Base-by-base conservation (phyloP, 768 basidiomycete species). In the Terana coerulea region DNA sequence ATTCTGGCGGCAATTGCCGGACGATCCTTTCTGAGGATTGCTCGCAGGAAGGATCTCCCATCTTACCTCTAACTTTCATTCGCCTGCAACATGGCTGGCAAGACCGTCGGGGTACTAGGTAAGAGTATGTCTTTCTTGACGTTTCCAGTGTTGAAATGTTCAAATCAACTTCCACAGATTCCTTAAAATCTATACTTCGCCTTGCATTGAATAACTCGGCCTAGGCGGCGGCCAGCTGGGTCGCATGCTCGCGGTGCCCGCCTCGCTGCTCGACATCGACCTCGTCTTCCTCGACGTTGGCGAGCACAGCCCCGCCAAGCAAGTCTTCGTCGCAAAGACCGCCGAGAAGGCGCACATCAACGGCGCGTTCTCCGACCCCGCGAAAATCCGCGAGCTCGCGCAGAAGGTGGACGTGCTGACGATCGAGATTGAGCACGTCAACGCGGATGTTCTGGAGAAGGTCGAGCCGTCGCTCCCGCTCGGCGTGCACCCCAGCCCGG, bases 351-450 rank as follows among this genome's bases (percentile, higher is more conserved):
- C 61, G 9, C 95, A 98, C 62, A 71, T 95, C 60, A 88, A 98
- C 60, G 95, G 95, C 41, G 86, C 91, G 4, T 98, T 97, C 70
- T 71, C 86, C 22, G 86, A 94, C 63, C 78, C 87, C 0, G 70
- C 68, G 11, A 86, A 88, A 63, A 95, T 99, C 59, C 76, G 74
- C 36, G 78, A 88, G 56, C 80, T 99, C 31, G 92, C 94, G 0
- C 55, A 66, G 11, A 83, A 83, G 63, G 94, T 88, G 26, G 88
- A 98, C 61, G 72, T 98, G 29, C 73, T 98, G 43, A 98, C 95
- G 0, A 84, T 95, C 46, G 95, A 99, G 74, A 98, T 98, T 29
- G 95, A 99, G 69, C 97, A 99, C 61, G 92, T 99, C 54, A 81
- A 95, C 56, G 90, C 78, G 10, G 72, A 72, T 19, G 81, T 89